Evolutionary conservation across 257 asterid species (phyloP), one percentile per base, ranked within the genome.

Genomic region (Solanum ossicruentum): DNA sequence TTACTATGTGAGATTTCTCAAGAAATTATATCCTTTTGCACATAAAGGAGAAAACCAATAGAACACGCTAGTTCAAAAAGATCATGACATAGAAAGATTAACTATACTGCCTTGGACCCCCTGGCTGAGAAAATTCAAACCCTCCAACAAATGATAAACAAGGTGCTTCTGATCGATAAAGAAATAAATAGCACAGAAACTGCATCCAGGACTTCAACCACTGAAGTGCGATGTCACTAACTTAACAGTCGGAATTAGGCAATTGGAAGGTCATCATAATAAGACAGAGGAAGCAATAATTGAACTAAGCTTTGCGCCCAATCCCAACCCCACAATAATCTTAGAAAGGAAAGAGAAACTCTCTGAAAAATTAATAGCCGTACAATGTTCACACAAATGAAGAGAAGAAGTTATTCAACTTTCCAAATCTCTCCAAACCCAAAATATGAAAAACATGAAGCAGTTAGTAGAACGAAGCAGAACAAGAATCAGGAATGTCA

Each of bases 401-500:
- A 26, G 26, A 63, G 45, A 85, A 60, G 57, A 45, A 81, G 28
- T 57, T 82, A 63, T n/a, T 18, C 32, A 43, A 84, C 23, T 56
- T 77, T 85, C 69, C 45, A 56, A 86, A 15, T 51, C 16, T 83
- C 61, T 47, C 49, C 1, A 3, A 58, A 45, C 72, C 41, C 18
- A 16, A 39, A 21, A 21, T 26, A 12, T 0, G 1, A 51, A 45
- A 47, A 28, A 21, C 15, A 36, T 6, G 36, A 47, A 67, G 58
- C 17, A 67, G 52, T 16, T 83, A 12, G 0, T 67, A 67, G 6
- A 83, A 36, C 52, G 41, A 84, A 88, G 83, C 81, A 89, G 81
- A 84, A 84, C 54, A 84, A 82, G 84, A 85, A 65, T 23, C 73
- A 41, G 54, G 82, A 83, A 85, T 85, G 66, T 84, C 93, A 65